Conservation (phyloP, 2,329 filamentous ascomycete genomes). For the Verticillium isaacii region DNA sequence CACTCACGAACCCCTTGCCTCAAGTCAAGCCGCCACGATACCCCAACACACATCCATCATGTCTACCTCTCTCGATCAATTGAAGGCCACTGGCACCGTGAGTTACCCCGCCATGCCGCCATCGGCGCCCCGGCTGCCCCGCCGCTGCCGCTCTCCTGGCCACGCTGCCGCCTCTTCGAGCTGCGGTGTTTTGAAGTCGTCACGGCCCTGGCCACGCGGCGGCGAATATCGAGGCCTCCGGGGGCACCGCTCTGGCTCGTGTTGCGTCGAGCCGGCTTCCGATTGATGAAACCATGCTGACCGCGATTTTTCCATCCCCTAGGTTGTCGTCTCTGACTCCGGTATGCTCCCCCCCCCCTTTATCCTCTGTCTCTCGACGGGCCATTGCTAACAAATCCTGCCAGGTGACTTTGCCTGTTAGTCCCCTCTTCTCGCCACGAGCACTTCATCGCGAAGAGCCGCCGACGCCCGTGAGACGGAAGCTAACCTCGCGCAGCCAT, state of each 20-base stretch:
- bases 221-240: neutral
- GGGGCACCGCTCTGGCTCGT: neutral
- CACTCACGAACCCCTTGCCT: constrained; percentile 7
- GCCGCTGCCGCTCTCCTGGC: constrained; percentile 3
- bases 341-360: constrained; percentile 52
- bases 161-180: neutral
- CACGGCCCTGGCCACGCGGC: neutral
- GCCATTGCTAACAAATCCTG: constrained; percentile 6
- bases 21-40: constrained; percentile 4
- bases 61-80: constrained; percentile 88
- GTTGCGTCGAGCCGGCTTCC: neutral
- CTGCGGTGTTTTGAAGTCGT: neutral
- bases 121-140: constrained; percentile 13
- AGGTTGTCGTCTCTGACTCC: constrained; percentile 96
- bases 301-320: constrained; percentile 12
- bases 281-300: constrained; percentile 14
- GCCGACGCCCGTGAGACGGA: neutral
- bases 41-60: constrained; percentile 41
- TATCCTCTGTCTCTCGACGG: constrained; percentile 4
- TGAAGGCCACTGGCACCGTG: constrained; percentile 96
- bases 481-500: constrained; percentile 59
- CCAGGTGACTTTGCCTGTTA: constrained; percentile 73
- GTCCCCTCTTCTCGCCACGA: constrained; percentile 27
- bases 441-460: constrained; percentile 7
- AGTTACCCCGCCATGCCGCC: constrained; percentile 39